phyloP scores from a whole-genome alignment of 2,329 filamentous ascomycete species.

The Fusarium brevicatenulatum region DNA sequence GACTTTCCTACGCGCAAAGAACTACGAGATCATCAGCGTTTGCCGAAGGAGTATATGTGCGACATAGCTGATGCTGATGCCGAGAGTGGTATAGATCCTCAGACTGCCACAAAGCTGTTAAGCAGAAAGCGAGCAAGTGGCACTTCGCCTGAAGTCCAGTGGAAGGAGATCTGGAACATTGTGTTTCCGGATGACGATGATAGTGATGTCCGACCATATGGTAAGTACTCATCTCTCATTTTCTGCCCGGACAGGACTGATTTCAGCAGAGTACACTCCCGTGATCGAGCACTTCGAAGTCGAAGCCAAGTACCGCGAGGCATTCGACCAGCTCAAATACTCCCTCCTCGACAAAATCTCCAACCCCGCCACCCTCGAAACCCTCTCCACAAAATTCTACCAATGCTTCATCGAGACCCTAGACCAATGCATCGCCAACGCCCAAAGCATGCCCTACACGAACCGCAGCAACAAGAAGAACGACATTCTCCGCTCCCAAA shows the following conservation, averaged over 20 bases:
- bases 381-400: constrained; percentile 52
- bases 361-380: constrained; percentile 52
- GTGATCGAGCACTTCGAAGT: constrained; percentile 57
- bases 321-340: constrained; percentile 48
- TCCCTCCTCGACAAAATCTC: constrained; percentile 52
- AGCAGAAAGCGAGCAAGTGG: constrained; percentile 54
- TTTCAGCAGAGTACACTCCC: constrained; percentile 50
- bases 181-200: constrained; percentile 55
- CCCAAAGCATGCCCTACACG: constrained; percentile 52
- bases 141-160: constrained; percentile 52
- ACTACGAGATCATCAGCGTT: constrained; percentile 52
- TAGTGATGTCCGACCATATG: constrained; percentile 44
- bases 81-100: constrained; percentile 54
- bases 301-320: constrained; percentile 47
- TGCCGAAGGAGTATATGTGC: constrained; percentile 55
- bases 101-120: constrained; percentile 53
- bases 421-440: constrained; percentile 49
- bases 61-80: constrained; percentile 54
- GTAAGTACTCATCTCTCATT: neutral
- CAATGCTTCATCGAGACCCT: constrained; percentile 55
- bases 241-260: neutral
- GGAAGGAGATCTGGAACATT: constrained; percentile 56
- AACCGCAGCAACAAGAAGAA: constrained; percentile 55
- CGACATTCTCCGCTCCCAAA: constrained; percentile 41
- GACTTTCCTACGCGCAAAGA: constrained; percentile 53